phyloP scores from a whole-genome alignment of 305 asterid species.

The Withania somnifera region DNA sequence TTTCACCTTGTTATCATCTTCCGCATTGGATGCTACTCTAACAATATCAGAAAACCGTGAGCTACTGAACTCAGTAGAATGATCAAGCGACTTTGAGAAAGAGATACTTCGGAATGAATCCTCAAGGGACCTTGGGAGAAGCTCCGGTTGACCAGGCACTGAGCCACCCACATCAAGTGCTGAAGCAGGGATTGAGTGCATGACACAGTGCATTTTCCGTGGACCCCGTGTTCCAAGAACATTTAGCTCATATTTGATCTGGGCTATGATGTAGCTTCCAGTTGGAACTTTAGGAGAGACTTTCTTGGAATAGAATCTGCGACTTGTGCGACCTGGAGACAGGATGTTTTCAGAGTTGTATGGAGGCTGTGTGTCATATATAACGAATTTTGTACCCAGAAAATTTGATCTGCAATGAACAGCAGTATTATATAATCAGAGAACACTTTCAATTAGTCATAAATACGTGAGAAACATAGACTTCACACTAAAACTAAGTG shows the following conservation, averaged over 20 bases:
- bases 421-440: not conserved
- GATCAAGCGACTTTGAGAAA: constrained; percentile 60
- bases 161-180: constrained; percentile 37
- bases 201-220: constrained; percentile 66
- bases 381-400: constrained; percentile 81
- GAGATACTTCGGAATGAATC: constrained; percentile 84
- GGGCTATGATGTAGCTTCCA: constrained; percentile 65
- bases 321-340: constrained; percentile 29
- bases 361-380: constrained; percentile 72
- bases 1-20: constrained; percentile 30
- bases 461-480: not conserved
- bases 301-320: constrained; percentile 71
- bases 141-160: constrained; percentile 38
- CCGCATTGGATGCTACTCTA: constrained; percentile 13
- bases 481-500: not conserved
- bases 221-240: constrained; percentile 95
- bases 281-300: constrained; percentile 75
- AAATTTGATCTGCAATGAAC: constrained; percentile 29
- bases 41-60: constrained; percentile 29
- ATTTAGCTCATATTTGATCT: constrained; percentile 61
- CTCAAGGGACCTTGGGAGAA: constrained; percentile 58
- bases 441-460: not conserved
- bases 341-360: constrained; percentile 22
- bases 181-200: constrained; percentile 79
- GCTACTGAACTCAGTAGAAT: constrained; percentile 58